Conservation (phyloP, 2,329 filamentous ascomycete genomes). For the Sphaceloma murrayae region DNA sequence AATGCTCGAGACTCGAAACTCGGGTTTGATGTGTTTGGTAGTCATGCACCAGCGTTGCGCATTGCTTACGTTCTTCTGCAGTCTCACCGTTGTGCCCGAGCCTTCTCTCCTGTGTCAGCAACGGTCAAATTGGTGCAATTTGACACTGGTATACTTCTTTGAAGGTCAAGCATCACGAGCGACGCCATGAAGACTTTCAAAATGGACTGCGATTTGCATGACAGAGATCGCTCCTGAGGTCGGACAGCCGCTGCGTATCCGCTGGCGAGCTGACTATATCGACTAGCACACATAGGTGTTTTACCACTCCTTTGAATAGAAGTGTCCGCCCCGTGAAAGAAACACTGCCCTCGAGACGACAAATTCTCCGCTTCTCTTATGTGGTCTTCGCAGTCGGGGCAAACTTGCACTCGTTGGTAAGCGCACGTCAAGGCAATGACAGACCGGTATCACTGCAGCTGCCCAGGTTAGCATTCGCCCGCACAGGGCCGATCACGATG, state of each 20-base stretch:
- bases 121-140: no score
- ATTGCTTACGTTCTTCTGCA: background rate
- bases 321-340: no score
- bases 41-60: slow-evolving; percentile 12
- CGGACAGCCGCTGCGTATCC: background rate
- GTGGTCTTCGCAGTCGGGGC: no score
- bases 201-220: background rate
- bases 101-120: slow-evolving; percentile 13
- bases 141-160: no score
- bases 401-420: no score
- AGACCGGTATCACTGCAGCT: background rate
- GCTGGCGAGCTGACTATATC: background rate
- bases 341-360: no score
- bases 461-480: background rate
- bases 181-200: background rate
- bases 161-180: no score
- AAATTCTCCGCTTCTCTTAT: no score
- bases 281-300: no score
- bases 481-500: background rate
- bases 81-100: slow-evolving; percentile 3
- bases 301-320: no score
- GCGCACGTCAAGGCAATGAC: no score
- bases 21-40: background rate
- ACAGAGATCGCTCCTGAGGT: background rate
- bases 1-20: background rate